Conservation (phyloP, 2,329 filamentous ascomycete species). For the Neofusicoccum kwambonambiense region DNA sequence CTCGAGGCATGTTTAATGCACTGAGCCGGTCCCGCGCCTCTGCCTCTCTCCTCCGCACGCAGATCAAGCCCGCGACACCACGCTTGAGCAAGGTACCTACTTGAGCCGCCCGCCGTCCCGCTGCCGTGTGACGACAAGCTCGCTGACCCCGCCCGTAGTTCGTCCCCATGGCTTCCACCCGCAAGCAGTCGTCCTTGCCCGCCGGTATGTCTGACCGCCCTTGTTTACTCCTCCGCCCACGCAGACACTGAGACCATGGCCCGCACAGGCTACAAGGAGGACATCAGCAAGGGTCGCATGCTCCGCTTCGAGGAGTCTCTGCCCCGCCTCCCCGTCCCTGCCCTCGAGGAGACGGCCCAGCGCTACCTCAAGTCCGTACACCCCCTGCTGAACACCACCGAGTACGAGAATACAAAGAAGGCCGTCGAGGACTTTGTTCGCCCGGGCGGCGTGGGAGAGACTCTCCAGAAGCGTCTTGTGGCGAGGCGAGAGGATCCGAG, state of each 20-base stretch:
- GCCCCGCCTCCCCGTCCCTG: conserved; percentile 73
- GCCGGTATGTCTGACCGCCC: conserved; percentile 37
- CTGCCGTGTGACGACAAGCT: conserved; percentile 1
- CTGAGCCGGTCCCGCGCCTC: conserved; percentile 39
- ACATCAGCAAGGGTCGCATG: conserved; percentile 76
- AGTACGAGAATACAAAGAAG: conserved; percentile 72
- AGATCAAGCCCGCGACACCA: conserved; percentile 27
- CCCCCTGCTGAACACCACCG: conserved; percentile 66
- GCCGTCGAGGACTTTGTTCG: conserved; percentile 86
- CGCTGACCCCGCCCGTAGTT: conserved; percentile 25
- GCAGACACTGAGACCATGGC: conserved; percentile 7
- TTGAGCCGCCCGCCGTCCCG: background rate
- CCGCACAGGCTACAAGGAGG: conserved; percentile 70
- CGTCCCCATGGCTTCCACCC: conserved; percentile 34
- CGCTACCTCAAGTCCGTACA: conserved; percentile 79
- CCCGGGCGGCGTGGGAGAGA: conserved; percentile 78
- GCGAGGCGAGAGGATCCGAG: conserved; percentile 77
- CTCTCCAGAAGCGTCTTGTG: conserved; percentile 83
- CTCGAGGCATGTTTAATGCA: conserved; percentile 40
- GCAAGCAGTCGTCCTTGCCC: conserved; percentile 46
- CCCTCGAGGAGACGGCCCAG: conserved; percentile 76
- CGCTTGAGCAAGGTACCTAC: conserved; percentile 29
- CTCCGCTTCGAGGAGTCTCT: conserved; percentile 85
- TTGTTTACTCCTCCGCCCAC: conserved; percentile 23
- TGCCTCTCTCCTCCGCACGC: conserved; percentile 36